Percentiles rank a stretch among this genome's conserved stretches.
phyloP scores from a whole-genome alignment of 441 rosid genomes.

The Eruca vesicaria region DNA sequence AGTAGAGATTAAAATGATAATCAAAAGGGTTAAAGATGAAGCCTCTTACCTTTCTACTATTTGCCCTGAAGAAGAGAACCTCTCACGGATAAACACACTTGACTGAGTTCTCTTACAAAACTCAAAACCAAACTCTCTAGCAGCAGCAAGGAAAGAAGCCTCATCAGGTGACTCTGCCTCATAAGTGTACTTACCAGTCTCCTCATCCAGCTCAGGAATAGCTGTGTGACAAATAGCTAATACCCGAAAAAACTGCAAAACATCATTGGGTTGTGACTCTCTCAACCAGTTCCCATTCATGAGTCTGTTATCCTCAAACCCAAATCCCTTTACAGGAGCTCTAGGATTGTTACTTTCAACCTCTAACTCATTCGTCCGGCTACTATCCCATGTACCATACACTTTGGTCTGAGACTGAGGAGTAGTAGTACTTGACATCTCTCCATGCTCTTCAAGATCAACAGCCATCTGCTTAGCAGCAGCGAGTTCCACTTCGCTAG shows the following conservation, averaged over 20 bases:
- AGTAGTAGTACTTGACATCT: slow-evolving; percentile 28
- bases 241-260: slow-evolving; percentile 63
- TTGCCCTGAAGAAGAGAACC: slow-evolving; percentile 45
- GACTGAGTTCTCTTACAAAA: slow-evolving; percentile 80
- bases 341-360: slow-evolving; percentile 46
- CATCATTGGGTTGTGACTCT: slow-evolving; percentile 56
- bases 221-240: slow-evolving; percentile 87
- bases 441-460: slow-evolving; percentile 61
- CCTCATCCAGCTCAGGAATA: slow-evolving; percentile 78
- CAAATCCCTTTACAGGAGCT: slow-evolving; percentile 63
- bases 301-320: slow-evolving; percentile 76
- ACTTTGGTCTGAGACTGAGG: slow-evolving; percentile 34
- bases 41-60: slow-evolving; percentile 56
- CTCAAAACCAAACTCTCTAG: slow-evolving; percentile 92
- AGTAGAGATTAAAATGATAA: slow-evolving; percentile 14
- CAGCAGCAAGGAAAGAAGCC: slow-evolving; percentile 85
- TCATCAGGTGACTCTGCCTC: slow-evolving; percentile 98
- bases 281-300: slow-evolving; percentile 77
- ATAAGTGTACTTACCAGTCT: slow-evolving; percentile 60
- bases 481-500: slow-evolving; percentile 87
- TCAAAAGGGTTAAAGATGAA: slow-evolving; percentile 11
- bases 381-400: slow-evolving; percentile 44
- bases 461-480: slow-evolving; percentile 79
- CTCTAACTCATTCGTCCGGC: slow-evolving; percentile 59
- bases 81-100: slow-evolving; percentile 67